Conservation (phyloP, 352 stramenopile species). For the Pythium oligandrum region DNA sequence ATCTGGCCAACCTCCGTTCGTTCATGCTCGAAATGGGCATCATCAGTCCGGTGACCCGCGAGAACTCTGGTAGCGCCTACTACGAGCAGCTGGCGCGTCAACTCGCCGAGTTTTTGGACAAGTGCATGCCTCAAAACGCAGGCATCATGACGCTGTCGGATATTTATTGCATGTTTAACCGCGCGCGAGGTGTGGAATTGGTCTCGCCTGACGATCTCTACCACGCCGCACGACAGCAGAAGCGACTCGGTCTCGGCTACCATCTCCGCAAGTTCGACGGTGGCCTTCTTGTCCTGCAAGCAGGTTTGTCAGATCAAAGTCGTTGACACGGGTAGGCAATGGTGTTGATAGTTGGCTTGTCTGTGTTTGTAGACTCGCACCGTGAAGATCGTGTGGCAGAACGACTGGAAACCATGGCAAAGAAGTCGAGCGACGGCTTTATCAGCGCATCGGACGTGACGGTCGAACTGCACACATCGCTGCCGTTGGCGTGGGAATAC, state of each 20-base stretch:
- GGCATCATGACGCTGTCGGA: conserved; percentile 98
- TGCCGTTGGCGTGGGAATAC: conserved; percentile 95
- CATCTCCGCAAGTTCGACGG: conserved; percentile 91
- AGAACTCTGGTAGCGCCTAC: conserved; percentile 86
- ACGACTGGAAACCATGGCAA: conserved; percentile 68
- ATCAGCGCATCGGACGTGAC: conserved; percentile 91
- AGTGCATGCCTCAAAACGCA: conserved; percentile 83
- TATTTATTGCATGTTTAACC: conserved; percentile 99
- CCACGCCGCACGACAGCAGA: conserved; percentile 83
- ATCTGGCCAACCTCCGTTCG: conserved; percentile 76
- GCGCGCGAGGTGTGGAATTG: conserved; percentile 94
- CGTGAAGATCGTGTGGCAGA: conserved; percentile 80
- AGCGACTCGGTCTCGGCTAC: conserved; percentile 86
- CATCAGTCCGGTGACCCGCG: conserved; percentile 88
- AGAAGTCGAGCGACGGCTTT: conserved; percentile 61
- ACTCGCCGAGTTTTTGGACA: conserved; percentile 82
- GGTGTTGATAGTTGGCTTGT: conserved; percentile 8
- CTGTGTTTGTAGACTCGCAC: conserved; percentile 47
- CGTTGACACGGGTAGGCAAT: conserved; percentile 17
- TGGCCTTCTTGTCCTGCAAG: conserved; percentile 92
- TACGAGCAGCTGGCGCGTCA: conserved; percentile 89
- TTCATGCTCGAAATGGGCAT: conserved; percentile 93
- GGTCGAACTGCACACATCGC: conserved; percentile 89
- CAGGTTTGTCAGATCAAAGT: conserved; percentile 23
- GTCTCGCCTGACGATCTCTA: conserved; percentile 97